These are phyloP conservation scores for Arxiozyma telluris DNA, from an alignment of 1,139 yeast genomes.

Conservation along the genomic window DNA sequence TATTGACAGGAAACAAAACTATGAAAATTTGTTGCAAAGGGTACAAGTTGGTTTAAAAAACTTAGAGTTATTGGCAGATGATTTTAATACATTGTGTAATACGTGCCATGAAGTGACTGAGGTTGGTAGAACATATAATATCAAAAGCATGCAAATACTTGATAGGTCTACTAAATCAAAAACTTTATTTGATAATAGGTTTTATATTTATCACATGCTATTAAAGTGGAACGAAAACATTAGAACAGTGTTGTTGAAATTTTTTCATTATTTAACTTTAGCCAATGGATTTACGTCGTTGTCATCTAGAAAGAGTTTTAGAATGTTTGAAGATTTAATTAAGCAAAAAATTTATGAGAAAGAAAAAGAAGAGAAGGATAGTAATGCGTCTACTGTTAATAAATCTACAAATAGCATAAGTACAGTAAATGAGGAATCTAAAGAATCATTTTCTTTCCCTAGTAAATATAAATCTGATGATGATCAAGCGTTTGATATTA, in stretches of 20 bases:
- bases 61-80: slow-evolving; percentile 36
- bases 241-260: slow-evolving; percentile 53
- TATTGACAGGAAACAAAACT: slow-evolving; percentile 9
- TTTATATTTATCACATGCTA: slow-evolving; percentile 67
- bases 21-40: slow-evolving; percentile 16
- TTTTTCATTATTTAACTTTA: slow-evolving; percentile 51
- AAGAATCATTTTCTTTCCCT: not conserved
- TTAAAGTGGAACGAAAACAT: slow-evolving; percentile 70
- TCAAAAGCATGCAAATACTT: slow-evolving; percentile 18
- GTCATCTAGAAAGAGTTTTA: slow-evolving; percentile 20
- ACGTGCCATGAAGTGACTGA: not conserved
- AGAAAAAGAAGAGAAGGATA: not conserved
- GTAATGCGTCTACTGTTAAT: not conserved
- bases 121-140: slow-evolving; percentile 7
- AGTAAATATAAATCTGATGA: not conserved
- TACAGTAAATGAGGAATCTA: not conserved
- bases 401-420: not conserved
- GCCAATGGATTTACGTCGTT: slow-evolving; percentile 39
- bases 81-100: slow-evolving; percentile 10
- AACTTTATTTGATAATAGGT: slow-evolving; percentile 57
- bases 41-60: slow-evolving; percentile 24
- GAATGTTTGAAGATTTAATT: slow-evolving; percentile 19
- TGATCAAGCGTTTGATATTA: slow-evolving; percentile 1
- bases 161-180: slow-evolving; percentile 17
- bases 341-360: slow-evolving; percentile 10